Percentiles rank a stretch among this genome's conserved stretches.
Evolutionary conservation across 306 rosid genomes (phyloP).

Genomic region (Hippophae tibetana): DNA sequence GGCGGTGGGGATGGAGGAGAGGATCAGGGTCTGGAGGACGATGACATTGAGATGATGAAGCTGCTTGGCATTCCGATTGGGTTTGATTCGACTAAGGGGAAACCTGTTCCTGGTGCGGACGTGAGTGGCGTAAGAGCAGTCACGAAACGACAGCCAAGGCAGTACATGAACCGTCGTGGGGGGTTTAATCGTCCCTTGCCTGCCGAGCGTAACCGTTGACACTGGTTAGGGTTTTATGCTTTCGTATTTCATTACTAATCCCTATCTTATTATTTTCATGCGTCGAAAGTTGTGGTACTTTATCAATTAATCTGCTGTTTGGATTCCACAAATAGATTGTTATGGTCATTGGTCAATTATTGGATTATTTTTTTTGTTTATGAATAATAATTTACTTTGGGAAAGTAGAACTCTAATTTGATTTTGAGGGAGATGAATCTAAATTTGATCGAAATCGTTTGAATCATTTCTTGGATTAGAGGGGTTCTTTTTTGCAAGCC

Average conservation of each 20-base stretch:
- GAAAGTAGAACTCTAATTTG: too few species aligned
- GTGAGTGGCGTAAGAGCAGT: conserved; percentile 79
- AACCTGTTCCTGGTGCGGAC: conserved; percentile 80
- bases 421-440: too few species aligned
- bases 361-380: too few species aligned
- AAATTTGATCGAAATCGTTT: too few species aligned
- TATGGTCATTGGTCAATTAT: too few species aligned
- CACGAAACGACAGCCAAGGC: conserved; percentile 84
- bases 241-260: neutral
- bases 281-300: too few species aligned
- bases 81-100: conserved; percentile 87
- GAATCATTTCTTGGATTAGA: too few species aligned
- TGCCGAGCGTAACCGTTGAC: conserved; percentile 77
- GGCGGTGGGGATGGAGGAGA: conserved; percentile 20
- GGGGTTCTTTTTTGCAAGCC: too few species aligned
- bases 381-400: too few species aligned
- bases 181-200: conserved; percentile 98
- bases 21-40: conserved; percentile 38
- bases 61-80: conserved; percentile 78
- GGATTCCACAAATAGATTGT: too few species aligned
- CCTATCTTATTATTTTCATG: too few species aligned
- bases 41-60: conserved; percentile 95
- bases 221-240: conserved; percentile 23
- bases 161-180: conserved; percentile 96
- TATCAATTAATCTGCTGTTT: too few species aligned